Evolutionary conservation across 2,329 filamentous ascomycete genomes (phyloP).

Genomic region (Cladosporium austrohemisphaericum): DNA sequence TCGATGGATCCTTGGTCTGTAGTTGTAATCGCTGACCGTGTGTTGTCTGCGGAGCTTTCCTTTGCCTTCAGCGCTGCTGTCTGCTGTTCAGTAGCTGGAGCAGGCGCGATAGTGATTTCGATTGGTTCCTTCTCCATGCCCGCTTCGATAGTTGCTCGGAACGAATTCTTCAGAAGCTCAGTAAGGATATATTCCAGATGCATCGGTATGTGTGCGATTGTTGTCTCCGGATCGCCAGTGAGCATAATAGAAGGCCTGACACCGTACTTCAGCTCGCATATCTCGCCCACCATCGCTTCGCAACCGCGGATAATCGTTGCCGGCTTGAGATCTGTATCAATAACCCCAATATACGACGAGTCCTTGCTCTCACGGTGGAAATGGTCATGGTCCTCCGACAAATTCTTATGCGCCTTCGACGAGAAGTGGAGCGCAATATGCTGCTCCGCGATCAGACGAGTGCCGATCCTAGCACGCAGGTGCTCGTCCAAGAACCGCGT

Average conservation of each 20-base stretch:
- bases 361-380: conserved; percentile 45
- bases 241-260: conserved; percentile 76
- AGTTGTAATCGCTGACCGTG: conserved; percentile 27
- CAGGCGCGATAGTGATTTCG: conserved; percentile 83
- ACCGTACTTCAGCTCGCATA: conserved; percentile 94
- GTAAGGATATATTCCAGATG: conserved; percentile 97
- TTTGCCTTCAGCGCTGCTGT: conserved; percentile 18
- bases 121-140: conserved; percentile 76
- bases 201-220: conserved; percentile 89
- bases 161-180: conserved; percentile 93
- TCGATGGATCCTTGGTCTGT: conserved; percentile 37
- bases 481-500: conserved; percentile 91
- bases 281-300: conserved; percentile 87
- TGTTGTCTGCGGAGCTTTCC: conserved; percentile 18
- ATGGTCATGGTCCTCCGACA: conserved; percentile 35
- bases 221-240: conserved; percentile 80
- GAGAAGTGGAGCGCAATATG: conserved; percentile 85
- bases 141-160: conserved; percentile 85
- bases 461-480: conserved; percentile 88
- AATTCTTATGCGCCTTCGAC: conserved; percentile 66
- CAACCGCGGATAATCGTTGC: conserved; percentile 78
- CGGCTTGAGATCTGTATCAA: conserved; percentile 83
- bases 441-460: conserved; percentile 89
- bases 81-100: conserved; percentile 48
- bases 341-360: conserved; percentile 82